A percentile compares a stretch with the other conserved stretches of the same genome.
Evolutionary conservation across 2,329 filamentous ascomycete genomes (phyloP).

Genomic region (Pestalotiopsis sp.): DNA sequence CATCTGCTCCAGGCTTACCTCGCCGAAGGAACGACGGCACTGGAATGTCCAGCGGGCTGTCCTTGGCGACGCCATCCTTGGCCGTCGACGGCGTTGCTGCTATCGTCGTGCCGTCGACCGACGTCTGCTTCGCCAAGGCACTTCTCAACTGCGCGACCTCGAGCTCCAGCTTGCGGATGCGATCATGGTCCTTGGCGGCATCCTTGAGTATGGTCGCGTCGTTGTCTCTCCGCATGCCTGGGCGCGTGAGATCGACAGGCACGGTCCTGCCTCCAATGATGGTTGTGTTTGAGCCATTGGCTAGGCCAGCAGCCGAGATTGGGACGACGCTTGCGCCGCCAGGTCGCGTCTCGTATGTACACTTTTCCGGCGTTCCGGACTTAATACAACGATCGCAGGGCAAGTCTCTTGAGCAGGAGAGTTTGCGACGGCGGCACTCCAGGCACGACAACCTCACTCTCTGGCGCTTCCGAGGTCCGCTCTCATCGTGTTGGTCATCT

Average conservation of each 20-base stretch:
- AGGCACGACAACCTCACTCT: slow-evolving; percentile 62
- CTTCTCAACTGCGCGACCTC: slow-evolving; percentile 61
- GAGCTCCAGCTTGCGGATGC: slow-evolving; percentile 61
- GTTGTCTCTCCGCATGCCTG: slow-evolving; percentile 38
- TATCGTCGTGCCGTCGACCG: slow-evolving; percentile 56
- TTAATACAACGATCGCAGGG: slow-evolving; percentile 66
- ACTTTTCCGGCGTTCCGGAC: slow-evolving; percentile 57
- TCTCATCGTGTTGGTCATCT: slow-evolving; percentile 27
- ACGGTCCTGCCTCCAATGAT: neutral
- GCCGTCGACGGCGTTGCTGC: slow-evolving; percentile 47
- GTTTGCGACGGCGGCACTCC: slow-evolving; percentile 62
- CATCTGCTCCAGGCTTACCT: slow-evolving; percentile 31
- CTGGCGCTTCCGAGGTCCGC: slow-evolving; percentile 57
- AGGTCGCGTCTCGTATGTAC: slow-evolving; percentile 45
- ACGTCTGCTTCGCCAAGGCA: slow-evolving; percentile 49
- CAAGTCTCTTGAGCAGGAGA: slow-evolving; percentile 64
- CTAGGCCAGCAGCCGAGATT: neutral
- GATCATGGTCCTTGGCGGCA: slow-evolving; percentile 53
- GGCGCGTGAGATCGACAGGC: slow-evolving; percentile 33
- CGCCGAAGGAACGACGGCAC: slow-evolving; percentile 34
- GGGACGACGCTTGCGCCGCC: slow-evolving; percentile 26
- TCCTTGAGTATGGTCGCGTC: slow-evolving; percentile 40
- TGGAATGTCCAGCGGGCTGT: slow-evolving; percentile 37
- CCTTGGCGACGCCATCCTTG: slow-evolving; percentile 43
- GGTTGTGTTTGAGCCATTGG: neutral